Percentiles rank a stretch among this genome's conserved stretches.
These are phyloP conservation scores for Malus hybrid DNA, from an alignment of 331 rosid genomes.

Conservation along the genomic window DNA sequence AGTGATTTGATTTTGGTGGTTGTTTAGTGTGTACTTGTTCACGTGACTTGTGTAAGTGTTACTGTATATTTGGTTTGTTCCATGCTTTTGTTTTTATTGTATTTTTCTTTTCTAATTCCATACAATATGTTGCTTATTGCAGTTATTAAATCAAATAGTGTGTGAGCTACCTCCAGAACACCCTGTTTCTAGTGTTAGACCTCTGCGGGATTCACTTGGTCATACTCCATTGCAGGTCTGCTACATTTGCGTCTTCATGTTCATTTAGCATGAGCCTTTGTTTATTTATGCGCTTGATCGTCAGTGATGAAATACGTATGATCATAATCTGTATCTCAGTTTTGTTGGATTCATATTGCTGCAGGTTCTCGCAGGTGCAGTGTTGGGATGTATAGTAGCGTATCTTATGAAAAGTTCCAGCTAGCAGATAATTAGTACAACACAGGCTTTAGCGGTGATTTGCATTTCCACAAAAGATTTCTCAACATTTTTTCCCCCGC, in stretches of 20 bases:
- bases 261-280: background rate
- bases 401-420: constrained; percentile 27
- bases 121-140: constrained; percentile 4
- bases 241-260: background rate
- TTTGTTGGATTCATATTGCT: background rate
- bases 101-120: background rate
- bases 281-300: background rate
- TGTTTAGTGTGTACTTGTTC: background rate
- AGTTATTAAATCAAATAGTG: constrained; percentile 42
- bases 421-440: constrained; percentile 1
- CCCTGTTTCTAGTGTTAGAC: constrained; percentile 40
- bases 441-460: background rate
- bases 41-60: background rate
- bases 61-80: background rate
- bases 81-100: background rate
- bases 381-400: constrained; percentile 43
- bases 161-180: constrained; percentile 51
- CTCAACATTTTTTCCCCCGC: background rate
- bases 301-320: background rate
- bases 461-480: background rate
- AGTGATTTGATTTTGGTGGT: background rate
- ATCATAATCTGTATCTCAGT: background rate
- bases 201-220: constrained; percentile 47
- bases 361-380: constrained; percentile 51
- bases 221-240: constrained; percentile 45